Conservation (phyloP, 192 early-diverging fungal genomes). For the Podila epigama region DNA sequence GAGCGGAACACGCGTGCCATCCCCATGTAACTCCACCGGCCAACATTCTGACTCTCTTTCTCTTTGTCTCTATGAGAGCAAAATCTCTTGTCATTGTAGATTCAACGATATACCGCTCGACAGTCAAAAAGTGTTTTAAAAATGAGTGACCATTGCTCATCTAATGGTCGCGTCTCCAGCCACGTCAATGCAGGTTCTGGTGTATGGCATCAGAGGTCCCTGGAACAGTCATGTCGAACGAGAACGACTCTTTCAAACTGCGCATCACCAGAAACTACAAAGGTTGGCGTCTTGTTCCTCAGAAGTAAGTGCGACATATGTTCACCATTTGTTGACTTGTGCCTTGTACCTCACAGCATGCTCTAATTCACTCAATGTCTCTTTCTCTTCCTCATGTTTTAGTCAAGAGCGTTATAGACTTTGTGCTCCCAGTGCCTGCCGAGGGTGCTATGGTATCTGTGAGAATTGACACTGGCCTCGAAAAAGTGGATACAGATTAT, state of each 20-base stretch:
- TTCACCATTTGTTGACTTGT: not conserved
- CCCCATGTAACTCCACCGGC: too few relatives aligned
- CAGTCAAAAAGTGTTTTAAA: not conserved
- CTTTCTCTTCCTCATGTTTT: not conserved
- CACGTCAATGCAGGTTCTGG: not conserved
- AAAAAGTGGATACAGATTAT: conserved; percentile 43
- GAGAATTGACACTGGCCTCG: conserved; percentile 27
- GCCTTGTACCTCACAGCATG: too few relatives aligned
- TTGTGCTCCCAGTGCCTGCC: conserved; percentile 2
- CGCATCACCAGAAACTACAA: not conserved
- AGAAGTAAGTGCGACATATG: conserved; percentile 2
- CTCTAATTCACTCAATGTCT: not conserved
- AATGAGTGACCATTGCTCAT: not conserved
- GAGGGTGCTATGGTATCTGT: conserved; percentile 20
- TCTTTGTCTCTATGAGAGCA: too few relatives aligned
- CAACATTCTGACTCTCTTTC: too few relatives aligned
- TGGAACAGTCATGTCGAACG: not conserved
- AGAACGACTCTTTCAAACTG: conserved; percentile 18
- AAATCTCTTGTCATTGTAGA: not conserved
- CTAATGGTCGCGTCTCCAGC: too few relatives aligned
- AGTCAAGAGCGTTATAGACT: conserved; percentile 11
- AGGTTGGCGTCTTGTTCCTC: conserved; percentile 20
- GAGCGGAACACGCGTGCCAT: too few relatives aligned
- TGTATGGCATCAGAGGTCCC: not conserved
- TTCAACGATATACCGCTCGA: conserved; percentile 1